Base-by-base conservation (phyloP, 768 basidiomycete species). In the Tubosaeta brunneosetosa region DNA sequence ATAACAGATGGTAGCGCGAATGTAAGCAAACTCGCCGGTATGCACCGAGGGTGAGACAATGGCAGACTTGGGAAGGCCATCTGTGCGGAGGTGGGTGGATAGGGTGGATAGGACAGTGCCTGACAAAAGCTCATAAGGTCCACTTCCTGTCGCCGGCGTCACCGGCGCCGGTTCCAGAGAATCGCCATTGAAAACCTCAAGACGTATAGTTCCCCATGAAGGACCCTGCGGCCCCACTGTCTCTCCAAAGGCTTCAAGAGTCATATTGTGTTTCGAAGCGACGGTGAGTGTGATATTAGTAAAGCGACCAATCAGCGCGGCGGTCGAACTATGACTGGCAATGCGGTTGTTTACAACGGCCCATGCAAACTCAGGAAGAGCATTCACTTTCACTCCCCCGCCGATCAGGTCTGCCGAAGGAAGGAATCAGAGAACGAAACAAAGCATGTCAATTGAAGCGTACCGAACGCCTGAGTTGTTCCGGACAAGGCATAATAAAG, bases 331-430 rank as follows among this genome's bases (percentile, higher is more conserved):
- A 51, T 73, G 64, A 12, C 66, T 67, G 26, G 64, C 69, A 46
- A 74, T 61, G 14, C 69, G 64, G 47, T 72, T 59, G 49, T 74
- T 72, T 38, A 61, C 61, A 26, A 74, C 50, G 9, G 71, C 71
- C 52, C 61, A 70, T 16, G 61, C 72, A 29, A 61, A 64, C 54
- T 80, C 78, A 0, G 77, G 76, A 11, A 80, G 66, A 5, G 76
- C 76, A 50, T 79, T 77, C 38, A 71, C 64, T 66, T 80, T 80
- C 2, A 71, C 69, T 11, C 69, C 73, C 9, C 74, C 73, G 27
- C 64, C 55, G 43, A 79, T 65, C 5, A 80, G 58, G 51, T 79
- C 77, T 57, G 70, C 61, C 60, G 22, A 22, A 22, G 51, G 59
- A 64, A 33, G 61, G 55, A 17, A 63, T 65, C 8, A 66, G 62